Conservation (phyloP, 202 grass and related monocot species). For the Hordeum pubiflorum region DNA sequence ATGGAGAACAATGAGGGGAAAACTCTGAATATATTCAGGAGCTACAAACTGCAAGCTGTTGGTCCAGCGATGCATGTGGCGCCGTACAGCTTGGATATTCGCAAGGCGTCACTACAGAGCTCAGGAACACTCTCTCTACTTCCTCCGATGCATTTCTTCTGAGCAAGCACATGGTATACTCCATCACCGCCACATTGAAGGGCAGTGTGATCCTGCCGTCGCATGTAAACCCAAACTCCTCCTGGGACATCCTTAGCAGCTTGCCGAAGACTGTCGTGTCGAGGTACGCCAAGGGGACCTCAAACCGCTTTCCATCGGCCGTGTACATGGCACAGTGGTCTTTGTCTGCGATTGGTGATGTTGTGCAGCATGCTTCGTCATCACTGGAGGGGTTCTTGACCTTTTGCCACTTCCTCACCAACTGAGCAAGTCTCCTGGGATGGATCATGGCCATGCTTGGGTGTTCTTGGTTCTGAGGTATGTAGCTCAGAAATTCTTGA, state of each 20-base stretch:
- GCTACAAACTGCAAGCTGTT: conserved; percentile 1
- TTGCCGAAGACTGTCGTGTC: neutral
- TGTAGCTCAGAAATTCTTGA: conserved; percentile 13
- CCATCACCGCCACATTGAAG: neutral
- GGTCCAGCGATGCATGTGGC: neutral
- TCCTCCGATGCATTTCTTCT: neutral
- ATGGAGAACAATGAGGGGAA: neutral
- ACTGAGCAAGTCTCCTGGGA: conserved; percentile 31
- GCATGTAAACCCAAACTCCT: neutral
- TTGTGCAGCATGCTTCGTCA: neutral
- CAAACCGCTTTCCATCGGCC: neutral
- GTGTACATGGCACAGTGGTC: neutral
- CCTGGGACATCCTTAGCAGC: neutral
- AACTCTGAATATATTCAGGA: neutral
- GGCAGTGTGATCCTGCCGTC: neutral
- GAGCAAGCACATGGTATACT: neutral
- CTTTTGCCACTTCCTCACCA: conserved; percentile 46
- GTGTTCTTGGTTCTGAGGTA: conserved; percentile 15
- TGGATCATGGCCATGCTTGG: conserved; percentile 44
- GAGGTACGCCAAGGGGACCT: neutral
- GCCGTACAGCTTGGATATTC: neutral
- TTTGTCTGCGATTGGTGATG: neutral
- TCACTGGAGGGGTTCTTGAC: neutral
- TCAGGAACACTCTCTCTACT: neutral
- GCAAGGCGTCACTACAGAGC: neutral